Evolutionary conservation across 1,139 yeast genomes (phyloP), one percentile per base, ranked within the genome.

Genomic region (Scheffersomyces illinoinensis): DNA sequence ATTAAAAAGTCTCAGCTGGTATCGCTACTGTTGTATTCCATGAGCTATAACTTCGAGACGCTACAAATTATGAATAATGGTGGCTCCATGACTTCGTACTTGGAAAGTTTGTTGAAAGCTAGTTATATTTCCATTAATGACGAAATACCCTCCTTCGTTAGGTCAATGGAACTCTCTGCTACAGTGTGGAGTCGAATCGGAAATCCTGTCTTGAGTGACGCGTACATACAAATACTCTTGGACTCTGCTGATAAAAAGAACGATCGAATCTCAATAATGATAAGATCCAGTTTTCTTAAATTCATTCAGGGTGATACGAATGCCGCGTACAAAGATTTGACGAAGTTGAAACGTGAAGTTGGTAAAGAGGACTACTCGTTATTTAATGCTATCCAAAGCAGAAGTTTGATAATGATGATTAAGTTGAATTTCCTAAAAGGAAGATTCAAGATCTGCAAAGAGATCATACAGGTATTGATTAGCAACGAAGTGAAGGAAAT

Each of bases 21-120:
- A 7, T 82, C 87, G 2, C 74, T 83, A 21, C 79, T 74, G 70
- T 73, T 88, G 52, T 86, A 86, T 63, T 81, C 92, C 0, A 76
- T 84, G 67, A 84, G 91, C 43, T 84, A 80, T 66, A 88, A 86
- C 65, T 84, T 84, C 62, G 90, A 88, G 64, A 85, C 88, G 0
- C 69, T 83, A 1, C 86, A 85, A 58, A 67, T 79, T 24, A 74
- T 87, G 71, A 68, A 82, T 53, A 82, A 78, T 60, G 90, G 90
- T 0, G 84, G 79, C 0, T 69, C 83, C 0, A 69, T 86, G 61
- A 67, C 73, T 14, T 48, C 62, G 17, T 81, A 83, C 17, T 69
- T 86, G 57, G 90, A 87, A 60, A 82, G 85, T 56, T 68, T 87
- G 39, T 74, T 83, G 6, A 85, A 86, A 62, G 83, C 90, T 0